A percentile compares a stretch with the other conserved stretches of the same genome.
Conservation (phyloP, 768 basidiomycete species). For the Xerocomellus amylosporus region DNA sequence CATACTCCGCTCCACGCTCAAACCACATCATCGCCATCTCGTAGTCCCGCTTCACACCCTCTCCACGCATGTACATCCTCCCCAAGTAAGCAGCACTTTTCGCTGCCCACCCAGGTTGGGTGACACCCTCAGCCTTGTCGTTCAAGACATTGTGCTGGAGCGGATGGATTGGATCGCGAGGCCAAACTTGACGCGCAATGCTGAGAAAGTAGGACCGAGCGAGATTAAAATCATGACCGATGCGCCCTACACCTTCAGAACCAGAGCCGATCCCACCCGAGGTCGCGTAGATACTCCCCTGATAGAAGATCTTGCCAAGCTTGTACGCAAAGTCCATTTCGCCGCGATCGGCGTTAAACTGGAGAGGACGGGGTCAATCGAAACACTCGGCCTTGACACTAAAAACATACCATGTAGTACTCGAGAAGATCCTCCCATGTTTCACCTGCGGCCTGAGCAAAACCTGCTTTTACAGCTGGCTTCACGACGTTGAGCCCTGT, state of each 20-base stretch:
- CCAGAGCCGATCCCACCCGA: slow-evolving; percentile 81
- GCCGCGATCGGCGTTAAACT: slow-evolving; percentile 96
- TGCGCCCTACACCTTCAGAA: slow-evolving; percentile 88
- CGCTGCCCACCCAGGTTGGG: slow-evolving; percentile 61
- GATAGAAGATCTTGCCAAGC: slow-evolving; percentile 94
- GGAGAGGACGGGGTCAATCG: slow-evolving; percentile 5
- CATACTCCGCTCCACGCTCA: slow-evolving; percentile 75
- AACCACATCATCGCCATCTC: slow-evolving; percentile 90
- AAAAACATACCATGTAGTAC: slow-evolving; percentile 70
- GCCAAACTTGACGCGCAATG: slow-evolving; percentile 86
- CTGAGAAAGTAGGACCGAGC: slow-evolving; percentile 82
- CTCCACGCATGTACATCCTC: slow-evolving; percentile 91
- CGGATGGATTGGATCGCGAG: slow-evolving; percentile 64
- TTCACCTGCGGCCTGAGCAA: slow-evolving; percentile 83
- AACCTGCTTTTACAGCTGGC: slow-evolving; percentile 79
- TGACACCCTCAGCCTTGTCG: slow-evolving; percentile 50
- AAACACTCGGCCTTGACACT: neutral
- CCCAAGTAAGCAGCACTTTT: slow-evolving; percentile 87
- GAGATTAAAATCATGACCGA: slow-evolving; percentile 71
- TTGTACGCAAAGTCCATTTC: slow-evolving; percentile 87
- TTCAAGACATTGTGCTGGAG: slow-evolving; percentile 41
- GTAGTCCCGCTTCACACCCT: slow-evolving; percentile 79
- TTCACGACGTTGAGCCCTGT: slow-evolving; percentile 70
- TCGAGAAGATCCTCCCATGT: slow-evolving; percentile 93
- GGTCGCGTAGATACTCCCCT: slow-evolving; percentile 84